Base-by-base conservation (phyloP, 441 rosid genomes). In the Adansonia gregorii region DNA sequence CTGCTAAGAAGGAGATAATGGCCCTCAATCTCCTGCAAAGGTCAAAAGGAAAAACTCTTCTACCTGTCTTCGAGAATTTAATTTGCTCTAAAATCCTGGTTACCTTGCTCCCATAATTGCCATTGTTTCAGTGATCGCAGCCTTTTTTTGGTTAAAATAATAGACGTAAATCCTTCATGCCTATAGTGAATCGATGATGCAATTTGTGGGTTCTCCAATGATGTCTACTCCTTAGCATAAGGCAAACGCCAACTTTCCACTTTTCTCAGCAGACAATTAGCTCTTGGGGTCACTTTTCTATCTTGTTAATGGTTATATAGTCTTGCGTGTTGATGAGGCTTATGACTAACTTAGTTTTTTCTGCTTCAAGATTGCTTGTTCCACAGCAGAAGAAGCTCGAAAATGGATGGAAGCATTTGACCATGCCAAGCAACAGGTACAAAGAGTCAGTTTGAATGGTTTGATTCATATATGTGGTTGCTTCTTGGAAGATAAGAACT, bases 321-420 rank as follows among this genome's bases (percentile, higher is more conserved):
- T 58, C 59, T 56, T 27, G 22, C 41, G 9, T 43, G 76, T 27
- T 15, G 65, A 76, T 79, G 71, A 31, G 72, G 46, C 55, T 70
- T 61, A 10, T 9, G 52, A 39, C 67, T 76, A 45, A 79, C 59
- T 76, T 67, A 49, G 67, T 39, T 76, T 67, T 66, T 76, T 76
- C 73, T 82, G 48, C 75, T 87, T 84, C 75, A 76, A 95, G 99
- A 92, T 95, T 87, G 99, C 96, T 81, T 94, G 98, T 87, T 88
- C 91, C 79, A 83, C 93, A 2, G 97, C 97, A 82, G 99, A 93
- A 83, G 98, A 95, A 87, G 91, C 89, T 79, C 78, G 82, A 61
- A 89, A 91, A 82, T 95, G 99, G 99, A 85, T 89, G 81, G 99
- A 95, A 81, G 99, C 99, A 80, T 95, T 95, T 90, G 93, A 95